Evolutionary conservation across 306 rosid genomes (phyloP), one percentile per base, ranked within the genome.

Genomic region (Spatholobus suberectus): DNA sequence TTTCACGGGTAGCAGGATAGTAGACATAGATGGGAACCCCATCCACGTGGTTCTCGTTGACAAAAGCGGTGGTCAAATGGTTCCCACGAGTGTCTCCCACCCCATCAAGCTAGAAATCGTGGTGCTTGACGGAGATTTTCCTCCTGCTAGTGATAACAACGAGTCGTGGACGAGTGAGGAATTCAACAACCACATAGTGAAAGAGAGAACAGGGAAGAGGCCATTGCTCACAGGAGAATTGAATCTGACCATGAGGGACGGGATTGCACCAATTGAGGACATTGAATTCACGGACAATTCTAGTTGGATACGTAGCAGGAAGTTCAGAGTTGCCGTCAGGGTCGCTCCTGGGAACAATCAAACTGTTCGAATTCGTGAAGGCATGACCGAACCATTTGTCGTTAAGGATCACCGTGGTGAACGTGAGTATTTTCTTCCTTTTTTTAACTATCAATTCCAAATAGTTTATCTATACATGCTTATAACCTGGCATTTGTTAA

Each of bases 361-460:
- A 14, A 84, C 76, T 70, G 57, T 79, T 0, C 77, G 88, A 55
- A 85, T 96, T 21, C 87, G 92, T 12, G 95, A 94, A 84, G 98
- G 91, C 79, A 85, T 92, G 52, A 91, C 97, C 0, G 91, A 92
- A 13, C 52, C 99, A 0, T 92, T 96, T 51, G 52, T 89, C 0
- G 99, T 96, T 6, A 94, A 88, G 85, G 99, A 96, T 85, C 99
- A 96, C 17, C 98, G 99, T 0, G 99, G 99, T 26, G 99, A 96
- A 88, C 81, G 99, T 96, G 46, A 91, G 99, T 90, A 21, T 24
- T 23, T 4, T 20, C 23, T 43, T 12, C 17, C 15, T 17, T 2
- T 47, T 29, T 35, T 15, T 51, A 37, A 17, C n/a, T n/a, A n/a
- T n/a, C n/a, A n/a, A n/a, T n/a, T n/a, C n/a, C n/a, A n/a, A n/a